These are phyloP conservation scores for Puya raimondii DNA, from an alignment of 176 grass and related monocot species.

Conservation along the genomic window DNA sequence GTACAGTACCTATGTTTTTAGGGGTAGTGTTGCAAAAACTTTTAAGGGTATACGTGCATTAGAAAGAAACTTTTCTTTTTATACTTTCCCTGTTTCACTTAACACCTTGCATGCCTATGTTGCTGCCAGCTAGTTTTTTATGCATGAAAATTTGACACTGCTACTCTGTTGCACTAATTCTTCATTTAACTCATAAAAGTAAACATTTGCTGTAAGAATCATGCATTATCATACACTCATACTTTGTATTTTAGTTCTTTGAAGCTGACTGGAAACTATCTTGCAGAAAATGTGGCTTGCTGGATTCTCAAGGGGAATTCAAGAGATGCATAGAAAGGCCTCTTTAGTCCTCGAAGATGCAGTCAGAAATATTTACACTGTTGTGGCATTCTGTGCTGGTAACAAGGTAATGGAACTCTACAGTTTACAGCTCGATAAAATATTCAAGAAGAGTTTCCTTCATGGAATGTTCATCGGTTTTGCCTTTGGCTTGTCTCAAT, in stretches of 20 bases:
- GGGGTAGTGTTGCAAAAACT: too few species aligned
- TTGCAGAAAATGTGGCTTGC: constrained; percentile 98
- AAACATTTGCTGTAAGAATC: constrained; percentile 1
- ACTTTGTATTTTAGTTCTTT: constrained; percentile 3
- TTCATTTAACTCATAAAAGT: not conserved
- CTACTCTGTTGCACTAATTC: not conserved
- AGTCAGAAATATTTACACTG: constrained; percentile 97
- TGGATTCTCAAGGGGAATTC: constrained; percentile 98
- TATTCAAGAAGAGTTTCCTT: constrained; percentile 80
- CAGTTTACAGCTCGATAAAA: constrained; percentile 75
- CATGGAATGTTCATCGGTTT: constrained; percentile 89
- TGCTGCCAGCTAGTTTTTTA: not conserved
- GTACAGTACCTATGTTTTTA: too few species aligned
- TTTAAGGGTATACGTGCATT: not conserved
- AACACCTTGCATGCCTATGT: not conserved
- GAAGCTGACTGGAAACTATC: constrained; percentile 17
- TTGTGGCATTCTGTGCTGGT: constrained; percentile 96
- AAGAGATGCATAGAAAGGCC: constrained; percentile 98
- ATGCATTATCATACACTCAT: constrained; percentile 7
- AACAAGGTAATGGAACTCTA: constrained; percentile 98
- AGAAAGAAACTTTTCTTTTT: not conserved
- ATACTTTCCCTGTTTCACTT: not conserved
- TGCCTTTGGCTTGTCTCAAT: constrained; percentile 91
- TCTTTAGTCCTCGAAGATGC: constrained; percentile 98
- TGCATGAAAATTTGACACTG: not conserved